Conservation (phyloP, 371 early-diverging fungal genomes). For the Apophysomyces variabilis region DNA sequence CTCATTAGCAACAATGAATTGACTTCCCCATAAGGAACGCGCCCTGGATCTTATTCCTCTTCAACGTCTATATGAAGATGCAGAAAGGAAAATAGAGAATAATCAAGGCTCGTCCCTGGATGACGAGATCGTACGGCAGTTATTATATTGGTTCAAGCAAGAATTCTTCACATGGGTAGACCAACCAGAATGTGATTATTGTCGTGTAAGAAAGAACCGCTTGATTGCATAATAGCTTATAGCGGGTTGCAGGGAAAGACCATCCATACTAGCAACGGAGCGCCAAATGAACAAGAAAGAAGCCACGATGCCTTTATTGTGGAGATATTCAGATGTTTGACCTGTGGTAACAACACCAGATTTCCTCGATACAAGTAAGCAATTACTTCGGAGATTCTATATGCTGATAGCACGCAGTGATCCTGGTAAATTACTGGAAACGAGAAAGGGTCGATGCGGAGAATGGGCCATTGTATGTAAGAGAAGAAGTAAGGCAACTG, state of each 20-base stretch:
- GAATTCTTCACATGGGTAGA: slow-evolving; percentile 76
- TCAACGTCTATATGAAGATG: slow-evolving; percentile 53
- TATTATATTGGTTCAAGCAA: slow-evolving; percentile 65
- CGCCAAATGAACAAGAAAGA: slow-evolving; percentile 57
- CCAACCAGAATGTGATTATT: slow-evolving; percentile 57
- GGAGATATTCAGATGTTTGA: slow-evolving; percentile 60
- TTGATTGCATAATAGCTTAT: not conserved
- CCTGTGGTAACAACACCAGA: slow-evolving; percentile 52
- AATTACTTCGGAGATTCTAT: not conserved
- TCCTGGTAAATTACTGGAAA: slow-evolving; percentile 59
- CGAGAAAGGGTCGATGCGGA: slow-evolving; percentile 74
- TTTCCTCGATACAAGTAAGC: slow-evolving; percentile 74
- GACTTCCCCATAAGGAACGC: slow-evolving; percentile 35
- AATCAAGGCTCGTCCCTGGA: slow-evolving; percentile 28
- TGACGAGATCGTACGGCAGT: slow-evolving; percentile 40
- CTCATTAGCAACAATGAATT: not conserved
- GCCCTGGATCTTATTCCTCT: slow-evolving; percentile 55
- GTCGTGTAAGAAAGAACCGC: slow-evolving; percentile 39
- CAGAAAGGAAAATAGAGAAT: slow-evolving; percentile 17
- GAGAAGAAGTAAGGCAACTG: not conserved
- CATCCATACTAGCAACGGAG: slow-evolving; percentile 25
- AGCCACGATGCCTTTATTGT: slow-evolving; percentile 58
- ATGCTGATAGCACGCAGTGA: slow-evolving; percentile 37
- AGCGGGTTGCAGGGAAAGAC: slow-evolving; percentile 34
- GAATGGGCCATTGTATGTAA: slow-evolving; percentile 76